Conservation (phyloP, 768 basidiomycete species). For the Nidula microcarpa region DNA sequence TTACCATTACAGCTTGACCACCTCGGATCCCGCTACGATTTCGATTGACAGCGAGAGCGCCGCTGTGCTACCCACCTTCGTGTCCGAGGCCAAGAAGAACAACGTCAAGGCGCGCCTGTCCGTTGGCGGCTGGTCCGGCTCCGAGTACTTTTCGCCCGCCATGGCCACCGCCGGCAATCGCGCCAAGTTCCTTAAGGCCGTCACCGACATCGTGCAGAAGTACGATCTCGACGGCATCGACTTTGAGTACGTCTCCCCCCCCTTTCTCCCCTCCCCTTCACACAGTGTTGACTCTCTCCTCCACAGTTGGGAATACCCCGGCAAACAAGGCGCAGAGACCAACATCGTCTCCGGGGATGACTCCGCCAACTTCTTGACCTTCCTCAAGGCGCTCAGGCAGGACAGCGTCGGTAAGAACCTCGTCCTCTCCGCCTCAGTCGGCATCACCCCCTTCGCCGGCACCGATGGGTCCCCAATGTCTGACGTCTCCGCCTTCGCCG, state of each 20-base stretch:
- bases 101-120: slow-evolving; percentile 52
- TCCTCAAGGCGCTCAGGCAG: slow-evolving; percentile 66
- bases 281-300: neutral
- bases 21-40: slow-evolving; percentile 19
- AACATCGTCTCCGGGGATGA: slow-evolving; percentile 60
- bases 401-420: slow-evolving; percentile 45
- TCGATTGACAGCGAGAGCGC: slow-evolving; percentile 35
- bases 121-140: slow-evolving; percentile 70
- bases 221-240: slow-evolving; percentile 59
- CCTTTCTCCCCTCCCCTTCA: too few species aligned
- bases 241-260: slow-evolving; percentile 31
- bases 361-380: slow-evolving; percentile 69
- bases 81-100: slow-evolving; percentile 35
- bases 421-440: slow-evolving; percentile 47
- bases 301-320: slow-evolving; percentile 79
- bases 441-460: slow-evolving; percentile 31
- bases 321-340: slow-evolving; percentile 55
- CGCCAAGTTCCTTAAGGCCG: slow-evolving; percentile 52
- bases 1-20: slow-evolving; percentile 19
- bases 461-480: slow-evolving; percentile 53
- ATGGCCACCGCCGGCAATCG: slow-evolving; percentile 53
- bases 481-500: slow-evolving; percentile 68
- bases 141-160: slow-evolving; percentile 52
- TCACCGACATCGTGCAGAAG: slow-evolving; percentile 37
- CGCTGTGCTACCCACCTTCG: slow-evolving; percentile 48